Percentiles rank a stretch among this genome's conserved stretches.
Evolutionary conservation across 768 basidiomycete genomes (phyloP).

Genomic region (Mycena galopus): DNA sequence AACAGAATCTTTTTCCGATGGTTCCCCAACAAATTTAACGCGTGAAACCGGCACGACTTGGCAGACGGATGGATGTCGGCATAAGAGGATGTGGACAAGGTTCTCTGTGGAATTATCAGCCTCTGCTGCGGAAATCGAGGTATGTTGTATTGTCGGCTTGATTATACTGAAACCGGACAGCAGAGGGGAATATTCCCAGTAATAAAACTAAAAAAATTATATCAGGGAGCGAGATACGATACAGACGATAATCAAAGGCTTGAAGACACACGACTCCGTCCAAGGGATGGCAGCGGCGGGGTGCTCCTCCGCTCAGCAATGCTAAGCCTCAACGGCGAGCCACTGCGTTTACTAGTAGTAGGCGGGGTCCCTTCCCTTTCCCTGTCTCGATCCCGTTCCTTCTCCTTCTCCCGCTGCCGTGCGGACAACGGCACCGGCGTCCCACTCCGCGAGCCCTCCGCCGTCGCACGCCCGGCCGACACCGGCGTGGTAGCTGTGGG

Average conservation of each 20-base stretch:
- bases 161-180: no score
- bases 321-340: neutral
- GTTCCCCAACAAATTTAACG: neutral
- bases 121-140: no score
- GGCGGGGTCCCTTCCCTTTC: neutral
- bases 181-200: no score
- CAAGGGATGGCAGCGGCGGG: neutral
- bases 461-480: neutral
- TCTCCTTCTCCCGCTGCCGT: neutral
- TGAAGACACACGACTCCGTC: neutral
- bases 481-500: neutral
- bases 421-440: neutral
- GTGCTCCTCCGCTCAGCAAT: slow-evolving; percentile 12
- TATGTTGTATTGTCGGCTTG: no score
- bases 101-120: no score
- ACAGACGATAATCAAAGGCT: no score
- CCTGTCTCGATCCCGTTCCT: no score
- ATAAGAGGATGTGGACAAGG: no score
- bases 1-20: no score
- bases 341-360: neutral
- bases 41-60: neutral
- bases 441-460: neutral
- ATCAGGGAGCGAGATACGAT: no score
- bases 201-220: no score
- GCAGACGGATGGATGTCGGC: neutral